These are phyloP conservation scores for Mycena albidolilacea DNA, from an alignment of 768 basidiomycete species.

Conservation along the genomic window DNA sequence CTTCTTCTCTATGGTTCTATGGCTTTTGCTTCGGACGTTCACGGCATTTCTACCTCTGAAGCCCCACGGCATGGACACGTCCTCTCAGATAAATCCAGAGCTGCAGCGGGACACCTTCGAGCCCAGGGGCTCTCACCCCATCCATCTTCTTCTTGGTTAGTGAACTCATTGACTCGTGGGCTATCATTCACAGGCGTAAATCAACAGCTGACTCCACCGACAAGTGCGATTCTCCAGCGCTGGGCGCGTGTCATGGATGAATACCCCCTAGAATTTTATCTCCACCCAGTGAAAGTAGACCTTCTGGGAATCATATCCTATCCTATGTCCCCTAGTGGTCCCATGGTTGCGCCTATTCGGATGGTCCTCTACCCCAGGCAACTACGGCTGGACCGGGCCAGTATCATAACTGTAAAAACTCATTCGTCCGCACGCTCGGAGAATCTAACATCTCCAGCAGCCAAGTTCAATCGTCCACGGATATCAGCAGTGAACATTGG, in stretches of 20 bases:
- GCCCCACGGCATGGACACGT: not conserved
- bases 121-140: not conserved
- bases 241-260: constrained; percentile 9
- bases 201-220: constrained; percentile 9
- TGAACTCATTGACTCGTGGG: too few species aligned
- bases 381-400: too few species aligned
- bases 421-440: too few species aligned
- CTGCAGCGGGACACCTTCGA: constrained; percentile 21
- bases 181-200: constrained; percentile 15
- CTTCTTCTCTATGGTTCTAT: too few species aligned
- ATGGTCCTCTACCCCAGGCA: too few species aligned
- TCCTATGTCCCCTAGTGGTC: not conserved
- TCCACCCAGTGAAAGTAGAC: constrained; percentile 11
- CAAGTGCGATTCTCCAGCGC: constrained; percentile 2
- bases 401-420: too few species aligned
- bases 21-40: too few species aligned
- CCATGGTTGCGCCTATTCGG: too few species aligned
- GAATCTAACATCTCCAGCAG: too few species aligned
- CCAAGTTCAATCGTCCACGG: too few species aligned
- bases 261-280: not conserved
- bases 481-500: too few species aligned
- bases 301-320: constrained; percentile 7
- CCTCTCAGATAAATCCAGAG: constrained; percentile 14
- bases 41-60: too few species aligned
- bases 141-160: constrained; percentile 6